Evolutionary conservation across 108 stramenopile genomes (phyloP), one percentile per base, ranked within the genome.

Genomic region (Stephanodiscus minutulus): DNA sequence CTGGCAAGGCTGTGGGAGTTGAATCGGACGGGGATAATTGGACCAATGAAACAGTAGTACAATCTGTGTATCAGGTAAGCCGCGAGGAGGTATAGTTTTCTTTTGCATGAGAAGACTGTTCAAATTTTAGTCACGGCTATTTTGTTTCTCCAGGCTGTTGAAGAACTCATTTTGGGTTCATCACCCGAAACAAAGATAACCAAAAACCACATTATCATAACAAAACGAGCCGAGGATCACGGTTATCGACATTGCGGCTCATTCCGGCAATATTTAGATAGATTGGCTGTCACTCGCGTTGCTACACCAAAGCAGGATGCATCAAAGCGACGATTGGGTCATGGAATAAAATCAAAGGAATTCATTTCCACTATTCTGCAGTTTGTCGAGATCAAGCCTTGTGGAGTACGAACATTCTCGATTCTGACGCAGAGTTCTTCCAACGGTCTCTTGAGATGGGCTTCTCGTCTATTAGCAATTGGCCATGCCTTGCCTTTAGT

Each of bases 401-500:
- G 66, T 61, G 71, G 61, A 15, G 59, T 64, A 43, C 35, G 43
- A 25, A 68, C 53, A 22, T n/a, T 70, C 17, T 48, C 68, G 22
- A 25, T 81, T 29, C 52, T 73, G 8, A 81, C 65, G n/a, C 75
- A 54, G 43, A 75, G 73, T 57, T 57, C 69, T 8, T 63, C 60
- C 21, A 74, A 87, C 17, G 86, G 83, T 7, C 43, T 90, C 6
- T 55, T 86, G 12, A 76, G 74, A 33, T 90, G 91, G 91, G 75
- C 69, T 10, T 62, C 78, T 5, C 60, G 83, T 11, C 65, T 90
- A 11, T 65, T 90, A 13, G 27, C 79, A 11, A 66, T 86, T 8
- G 68, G 86, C 21, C 59, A 81, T 0, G 84, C 70, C 46, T 65
- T 94, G 37, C 93, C 93, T 12, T 49, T 77, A 24, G 58, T 90